Evolutionary conservation across 176 grass and related monocot genomes (phyloP), one percentile per base, ranked within the genome.

Genomic region (Leersia perrieri): DNA sequence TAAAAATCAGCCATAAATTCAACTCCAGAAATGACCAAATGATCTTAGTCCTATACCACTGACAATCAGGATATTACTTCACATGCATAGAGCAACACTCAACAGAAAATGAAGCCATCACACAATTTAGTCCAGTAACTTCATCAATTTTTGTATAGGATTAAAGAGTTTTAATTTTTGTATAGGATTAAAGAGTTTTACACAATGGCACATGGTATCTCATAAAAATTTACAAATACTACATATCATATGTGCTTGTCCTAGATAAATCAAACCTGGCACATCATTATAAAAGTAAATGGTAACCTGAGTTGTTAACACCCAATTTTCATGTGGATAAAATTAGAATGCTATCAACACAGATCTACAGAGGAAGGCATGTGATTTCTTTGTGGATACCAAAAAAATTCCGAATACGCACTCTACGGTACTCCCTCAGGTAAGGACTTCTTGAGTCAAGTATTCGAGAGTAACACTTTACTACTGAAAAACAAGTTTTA

Each of bases 131-230:
- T 40, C 14, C 31, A 16, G 41, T 7, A 77, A 63, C 8, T 49
- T 7, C 15, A 60, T 7, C 32, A 35, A 66, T 74, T 22, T 74
- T 22, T 51, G 69, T 89, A 14, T 60, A 49, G 9, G 0, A 75
- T 73, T 41, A 11, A 80, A 39, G 14, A 32, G 22, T 69, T 75
- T 41, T 15, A 80, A 22, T 73, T 63, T n/a, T n/a, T 51, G 69
- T 89, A 14, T 60, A 49, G 9, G 0, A 75, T 73, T 41, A 11
- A 80, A 39, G 14, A 32, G 22, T 69, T 75, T 41, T 15, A 80
- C 45, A 26, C 42, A 47, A 70, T 69, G 32, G 13, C 63, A 47
- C 20, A 34, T 30, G 6, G 20, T 20, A 16, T 23, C 7, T 22
- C 51, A 55, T 55, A 55, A 55, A 0, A 1, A 6, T 13, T 49